A percentile compares a stretch with the other conserved stretches of the same genome.
Evolutionary conservation across 345 rosid species (phyloP).

Genomic region (Rhodamnia argentea): DNA sequence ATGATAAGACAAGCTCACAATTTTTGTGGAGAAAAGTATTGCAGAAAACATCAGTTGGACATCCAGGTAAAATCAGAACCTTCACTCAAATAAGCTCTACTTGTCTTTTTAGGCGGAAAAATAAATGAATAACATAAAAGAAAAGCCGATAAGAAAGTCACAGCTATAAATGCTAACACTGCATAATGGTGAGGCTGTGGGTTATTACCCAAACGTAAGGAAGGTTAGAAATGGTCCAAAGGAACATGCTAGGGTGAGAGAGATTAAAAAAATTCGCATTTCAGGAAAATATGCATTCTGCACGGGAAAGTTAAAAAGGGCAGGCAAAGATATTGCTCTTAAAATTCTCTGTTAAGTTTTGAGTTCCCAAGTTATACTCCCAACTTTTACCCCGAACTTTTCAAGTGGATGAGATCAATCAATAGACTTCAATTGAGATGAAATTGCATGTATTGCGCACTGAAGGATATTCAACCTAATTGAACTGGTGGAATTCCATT

Average conservation of each 20-base stretch:
- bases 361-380: neutral
- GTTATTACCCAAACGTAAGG: neutral
- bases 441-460: neutral
- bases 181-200: neutral
- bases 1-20: neutral
- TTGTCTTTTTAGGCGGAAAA: neutral
- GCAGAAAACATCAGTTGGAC: neutral
- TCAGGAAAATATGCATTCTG: neutral
- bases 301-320: neutral
- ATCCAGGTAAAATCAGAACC: neutral
- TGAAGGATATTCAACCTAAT: neutral
- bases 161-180: neutral
- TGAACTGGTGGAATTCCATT: neutral
- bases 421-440: neutral
- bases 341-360: neutral
- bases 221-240: neutral
- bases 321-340: neutral
- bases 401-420: neutral
- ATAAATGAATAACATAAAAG: neutral
- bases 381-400: neutral
- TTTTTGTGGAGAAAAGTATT: neutral
- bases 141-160: neutral
- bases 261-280: neutral
- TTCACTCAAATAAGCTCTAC: neutral
- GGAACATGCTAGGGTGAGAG: neutral